Evolutionary conservation across 495 filamentous ascomycete species (phyloP), one percentile per base, ranked within the genome.

Genomic region (Aspergillus bertholletiae): DNA sequence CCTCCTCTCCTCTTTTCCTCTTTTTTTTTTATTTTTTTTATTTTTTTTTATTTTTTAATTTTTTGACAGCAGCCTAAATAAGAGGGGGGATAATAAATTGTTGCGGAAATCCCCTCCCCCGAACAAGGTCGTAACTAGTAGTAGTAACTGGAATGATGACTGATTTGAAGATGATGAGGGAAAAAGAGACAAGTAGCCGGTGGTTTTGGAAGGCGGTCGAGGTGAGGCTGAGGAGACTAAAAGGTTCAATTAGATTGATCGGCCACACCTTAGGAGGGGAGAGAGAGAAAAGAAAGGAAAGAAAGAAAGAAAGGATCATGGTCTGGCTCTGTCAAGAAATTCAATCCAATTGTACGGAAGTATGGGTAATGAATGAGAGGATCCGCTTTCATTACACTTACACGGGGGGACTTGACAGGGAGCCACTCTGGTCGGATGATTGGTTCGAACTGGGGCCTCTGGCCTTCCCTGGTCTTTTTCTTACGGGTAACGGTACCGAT

Each of bases 131-230:
- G n/a, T n/a, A n/a, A n/a, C n/a, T n/a, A n/a, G n/a, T n/a, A n/a
- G n/a, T n/a, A n/a, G n/a, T n/a, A n/a, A n/a, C n/a, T n/a, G n/a
- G n/a, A n/a, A n/a, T n/a, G n/a, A n/a, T n/a, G n/a, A n/a, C n/a
- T n/a, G n/a, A n/a, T n/a, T n/a, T n/a, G 21, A 46, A 46, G 51
- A 46, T 28, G 28, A 56, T 58, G 51, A 32, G 56, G 56, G 47
- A 53, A 44, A 28, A 6, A 39, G 43, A 35, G 51, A 56, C 57
- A 52, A 15, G 23, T 27, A 27, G 6, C n/a, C n/a, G 18, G 44
- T 39, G 55, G 53, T 51, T 64, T 61, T 62, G 55, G 59, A 62
- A 64, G 62, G 57, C 61, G 61, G 61, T 62, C 64, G 50, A 51
- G 53, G 32, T 59, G 51, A 57, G 59, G 59, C 59, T 61, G 59